Evolutionary conservation across 2,329 filamentous ascomycete genomes (phyloP).

Genomic region (Trichoderma sp.): DNA sequence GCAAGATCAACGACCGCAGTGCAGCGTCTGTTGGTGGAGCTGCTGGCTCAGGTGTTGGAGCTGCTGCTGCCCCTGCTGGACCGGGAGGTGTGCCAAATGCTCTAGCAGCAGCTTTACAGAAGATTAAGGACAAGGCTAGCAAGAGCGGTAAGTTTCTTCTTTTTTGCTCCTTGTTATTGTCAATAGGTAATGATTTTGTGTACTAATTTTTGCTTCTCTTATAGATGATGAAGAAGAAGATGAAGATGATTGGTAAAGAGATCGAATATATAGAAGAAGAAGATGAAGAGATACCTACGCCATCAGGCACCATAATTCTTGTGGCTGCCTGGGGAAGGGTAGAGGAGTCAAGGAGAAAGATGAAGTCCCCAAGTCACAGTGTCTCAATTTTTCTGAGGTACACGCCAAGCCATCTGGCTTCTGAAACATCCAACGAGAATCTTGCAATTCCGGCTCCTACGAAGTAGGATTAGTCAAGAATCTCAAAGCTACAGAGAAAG

Average conservation of each 20-base stretch:
- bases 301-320: background rate
- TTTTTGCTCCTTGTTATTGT: background rate
- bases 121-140: slow-evolving; percentile 91
- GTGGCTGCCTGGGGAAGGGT: background rate
- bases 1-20: slow-evolving; percentile 72
- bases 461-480: background rate
- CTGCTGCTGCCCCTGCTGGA: slow-evolving; percentile 55
- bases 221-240: slow-evolving; percentile 76
- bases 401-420: background rate
- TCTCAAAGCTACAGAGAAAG: background rate
- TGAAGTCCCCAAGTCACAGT: background rate
- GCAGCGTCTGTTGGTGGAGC: slow-evolving; percentile 58
- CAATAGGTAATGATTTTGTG: too few species aligned
- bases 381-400: background rate
- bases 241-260: slow-evolving; percentile 69
- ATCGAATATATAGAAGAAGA: background rate
- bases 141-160: slow-evolving; percentile 75
- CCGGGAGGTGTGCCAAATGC: slow-evolving; percentile 76
- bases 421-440: background rate
- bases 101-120: slow-evolving; percentile 73
- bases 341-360: background rate
- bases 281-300: background rate
- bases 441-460: background rate
- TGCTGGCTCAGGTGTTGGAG: slow-evolving; percentile 52
- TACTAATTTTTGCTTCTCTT: background rate